These are phyloP conservation scores for Tuber aestivum DNA, from an alignment of 495 filamentous ascomycete genomes.

Conservation along the genomic window DNA sequence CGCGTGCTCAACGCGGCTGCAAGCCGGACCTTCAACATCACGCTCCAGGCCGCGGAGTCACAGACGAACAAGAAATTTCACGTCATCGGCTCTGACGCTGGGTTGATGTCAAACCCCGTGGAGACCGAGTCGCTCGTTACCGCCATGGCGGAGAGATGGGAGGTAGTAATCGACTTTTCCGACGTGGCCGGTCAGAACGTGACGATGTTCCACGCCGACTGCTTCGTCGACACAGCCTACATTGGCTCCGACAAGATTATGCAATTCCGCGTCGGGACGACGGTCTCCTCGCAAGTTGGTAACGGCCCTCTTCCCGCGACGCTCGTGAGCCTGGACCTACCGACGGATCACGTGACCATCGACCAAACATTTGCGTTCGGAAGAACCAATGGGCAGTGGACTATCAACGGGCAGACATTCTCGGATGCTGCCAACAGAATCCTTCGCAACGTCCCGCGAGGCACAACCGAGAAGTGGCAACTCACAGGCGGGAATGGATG, in stretches of 20 bases:
- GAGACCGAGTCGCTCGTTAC: constrained; percentile 45
- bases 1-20: constrained; percentile 52
- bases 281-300: constrained; percentile 38
- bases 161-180: constrained; percentile 54
- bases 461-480: constrained; percentile 53
- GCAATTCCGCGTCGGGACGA: constrained; percentile 51
- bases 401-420: constrained; percentile 53
- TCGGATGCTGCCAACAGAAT: constrained; percentile 50
- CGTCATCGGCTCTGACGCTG: constrained; percentile 53
- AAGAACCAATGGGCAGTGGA: constrained; percentile 43
- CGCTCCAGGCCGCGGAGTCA: constrained; percentile 44
- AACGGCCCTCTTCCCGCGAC: constrained; percentile 27
- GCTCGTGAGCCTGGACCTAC: constrained; percentile 27
- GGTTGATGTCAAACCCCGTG: constrained; percentile 47
- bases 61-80: constrained; percentile 44
- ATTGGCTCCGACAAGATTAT: constrained; percentile 51
- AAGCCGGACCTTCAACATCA: constrained; percentile 51
- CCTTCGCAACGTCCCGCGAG: constrained; percentile 50
- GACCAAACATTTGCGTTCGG: constrained; percentile 51
- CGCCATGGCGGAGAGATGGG: constrained; percentile 55
- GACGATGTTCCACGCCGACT: constrained; percentile 47
- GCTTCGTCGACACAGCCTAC: constrained; percentile 49
- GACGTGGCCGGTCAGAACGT: constrained; percentile 49
- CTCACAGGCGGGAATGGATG: constrained; percentile 48
- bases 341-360: constrained; percentile 33